Conservation (phyloP, 495 filamentous ascomycete genomes). For the Viridothelium virens region DNA sequence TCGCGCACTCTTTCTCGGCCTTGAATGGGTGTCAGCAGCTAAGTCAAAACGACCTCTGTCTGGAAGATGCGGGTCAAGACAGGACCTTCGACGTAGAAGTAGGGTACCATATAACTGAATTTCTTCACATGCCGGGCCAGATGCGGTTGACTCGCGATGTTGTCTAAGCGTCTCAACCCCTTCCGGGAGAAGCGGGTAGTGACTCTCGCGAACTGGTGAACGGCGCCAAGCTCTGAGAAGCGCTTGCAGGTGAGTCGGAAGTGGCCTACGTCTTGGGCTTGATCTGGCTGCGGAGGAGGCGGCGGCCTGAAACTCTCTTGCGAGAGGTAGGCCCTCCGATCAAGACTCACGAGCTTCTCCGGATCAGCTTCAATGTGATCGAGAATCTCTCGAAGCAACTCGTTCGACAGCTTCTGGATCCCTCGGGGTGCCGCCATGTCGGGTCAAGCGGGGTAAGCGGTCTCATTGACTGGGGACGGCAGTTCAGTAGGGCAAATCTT, state of each 20-base stretch:
- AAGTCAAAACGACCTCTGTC: conserved; percentile 15
- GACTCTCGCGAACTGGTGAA: conserved; percentile 53
- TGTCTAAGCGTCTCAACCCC: conserved; percentile 51
- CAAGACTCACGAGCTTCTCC: conserved; percentile 40
- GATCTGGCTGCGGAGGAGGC: conserved; percentile 36
- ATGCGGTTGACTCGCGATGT: conserved; percentile 41
- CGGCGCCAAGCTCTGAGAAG: conserved; percentile 54
- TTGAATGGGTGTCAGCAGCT: conserved; percentile 18
- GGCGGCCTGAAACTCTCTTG: conserved; percentile 48
- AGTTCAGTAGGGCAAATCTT: conserved; percentile 2
- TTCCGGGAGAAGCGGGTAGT: conserved; percentile 52
- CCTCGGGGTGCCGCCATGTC: conserved; percentile 32
- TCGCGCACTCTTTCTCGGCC: conserved; percentile 33
- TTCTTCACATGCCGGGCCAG: conserved; percentile 55
- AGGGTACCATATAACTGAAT: conserved; percentile 66
- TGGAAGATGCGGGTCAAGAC: background rate
- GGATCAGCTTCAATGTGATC: conserved; percentile 45
- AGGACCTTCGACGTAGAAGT: conserved; percentile 49
- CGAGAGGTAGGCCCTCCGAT: conserved; percentile 46
- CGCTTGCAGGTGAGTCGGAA: conserved; percentile 55
- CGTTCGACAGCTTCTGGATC: conserved; percentile 51
- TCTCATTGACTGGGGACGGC: background rate
- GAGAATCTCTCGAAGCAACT: conserved; percentile 53
- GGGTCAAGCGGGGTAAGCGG: conserved; percentile 16
- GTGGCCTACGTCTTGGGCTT: conserved; percentile 39